These are phyloP conservation scores for Hamigera avellanea DNA, from an alignment of 495 filamentous ascomycete species.

Conservation along the genomic window DNA sequence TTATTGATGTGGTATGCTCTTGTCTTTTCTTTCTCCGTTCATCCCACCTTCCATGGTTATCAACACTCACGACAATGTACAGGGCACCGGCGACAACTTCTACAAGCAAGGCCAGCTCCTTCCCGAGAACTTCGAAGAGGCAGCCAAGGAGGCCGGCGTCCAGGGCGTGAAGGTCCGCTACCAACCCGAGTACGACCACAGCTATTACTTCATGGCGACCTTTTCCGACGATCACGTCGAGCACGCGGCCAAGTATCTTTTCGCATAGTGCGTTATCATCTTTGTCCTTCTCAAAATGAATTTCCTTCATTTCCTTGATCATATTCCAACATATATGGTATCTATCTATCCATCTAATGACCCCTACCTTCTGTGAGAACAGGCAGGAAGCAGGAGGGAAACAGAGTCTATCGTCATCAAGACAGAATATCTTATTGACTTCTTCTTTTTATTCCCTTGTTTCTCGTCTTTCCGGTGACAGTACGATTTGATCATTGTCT, in stretches of 20 bases:
- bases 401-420: too few species aligned
- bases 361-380: background rate
- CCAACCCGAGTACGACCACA: slow-evolving; percentile 91
- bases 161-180: slow-evolving; percentile 60
- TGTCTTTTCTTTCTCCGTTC: background rate
- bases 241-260: slow-evolving; percentile 77
- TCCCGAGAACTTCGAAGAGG: slow-evolving; percentile 83
- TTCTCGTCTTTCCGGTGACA: background rate
- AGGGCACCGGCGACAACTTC: slow-evolving; percentile 89
- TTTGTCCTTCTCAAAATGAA: background rate
- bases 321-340: slow-evolving; percentile 10
- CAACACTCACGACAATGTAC: too few species aligned
- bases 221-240: slow-evolving; percentile 87
- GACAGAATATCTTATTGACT: background rate
- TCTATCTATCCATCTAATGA: background rate
- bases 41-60: too few species aligned
- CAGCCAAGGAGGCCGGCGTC: slow-evolving; percentile 59
- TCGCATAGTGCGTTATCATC: slow-evolving; percentile 41
- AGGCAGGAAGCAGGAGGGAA: too few species aligned
- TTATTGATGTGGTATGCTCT: slow-evolving; percentile 76
- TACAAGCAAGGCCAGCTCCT: slow-evolving; percentile 88
- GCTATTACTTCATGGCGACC: slow-evolving; percentile 84
- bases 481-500: background rate
- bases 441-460: background rate
- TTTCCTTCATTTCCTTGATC: slow-evolving; percentile 6